Conservation (phyloP, 176 grass and related monocot genomes). For the Triticum timopheevii region DNA sequence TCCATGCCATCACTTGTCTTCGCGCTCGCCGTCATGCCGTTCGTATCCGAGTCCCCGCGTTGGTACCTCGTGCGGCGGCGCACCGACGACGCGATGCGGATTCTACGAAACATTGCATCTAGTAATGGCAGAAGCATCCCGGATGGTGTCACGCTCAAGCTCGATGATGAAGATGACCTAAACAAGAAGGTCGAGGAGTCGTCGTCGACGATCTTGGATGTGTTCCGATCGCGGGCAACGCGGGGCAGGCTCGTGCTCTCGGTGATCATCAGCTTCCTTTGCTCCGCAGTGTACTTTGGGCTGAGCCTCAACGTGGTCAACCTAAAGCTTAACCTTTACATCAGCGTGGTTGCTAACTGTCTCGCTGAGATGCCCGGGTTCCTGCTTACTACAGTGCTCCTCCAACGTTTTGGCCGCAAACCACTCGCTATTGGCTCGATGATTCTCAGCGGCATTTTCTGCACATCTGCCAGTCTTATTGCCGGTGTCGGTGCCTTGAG, state of each 20-base stretch:
- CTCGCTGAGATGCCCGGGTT: conserved; percentile 75
- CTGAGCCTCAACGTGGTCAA: conserved; percentile 94
- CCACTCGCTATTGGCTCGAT: conserved; percentile 62
- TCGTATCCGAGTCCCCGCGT: conserved; percentile 74
- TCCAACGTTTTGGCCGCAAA: conserved; percentile 60
- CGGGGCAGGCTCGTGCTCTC: conserved; percentile 57
- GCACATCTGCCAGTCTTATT: conserved; percentile 50
- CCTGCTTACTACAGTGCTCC: conserved; percentile 54
- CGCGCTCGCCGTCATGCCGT: conserved; percentile 45
- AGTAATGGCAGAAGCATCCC: conserved; percentile 56
- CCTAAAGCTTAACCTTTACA: conserved; percentile 82
- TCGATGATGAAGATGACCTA: conserved; percentile 45
- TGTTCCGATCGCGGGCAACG: conserved; percentile 50
- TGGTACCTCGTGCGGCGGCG: conserved; percentile 84
- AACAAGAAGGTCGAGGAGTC: neutral
- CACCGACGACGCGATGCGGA: conserved; percentile 40
- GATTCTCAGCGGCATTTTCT: conserved; percentile 66
- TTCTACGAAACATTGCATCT: conserved; percentile 47
- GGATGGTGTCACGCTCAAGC: conserved; percentile 32
- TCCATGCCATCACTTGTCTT: conserved; percentile 64
- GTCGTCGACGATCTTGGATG: conserved; percentile 46
- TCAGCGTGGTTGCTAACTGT: conserved; percentile 65
- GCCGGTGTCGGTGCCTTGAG: conserved; percentile 34
- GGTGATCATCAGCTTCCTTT: conserved; percentile 58
- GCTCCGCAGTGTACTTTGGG: conserved; percentile 74